Conservation (phyloP, 2,329 filamentous ascomycete genomes). For the Dendrostoma leiphaemia region DNA sequence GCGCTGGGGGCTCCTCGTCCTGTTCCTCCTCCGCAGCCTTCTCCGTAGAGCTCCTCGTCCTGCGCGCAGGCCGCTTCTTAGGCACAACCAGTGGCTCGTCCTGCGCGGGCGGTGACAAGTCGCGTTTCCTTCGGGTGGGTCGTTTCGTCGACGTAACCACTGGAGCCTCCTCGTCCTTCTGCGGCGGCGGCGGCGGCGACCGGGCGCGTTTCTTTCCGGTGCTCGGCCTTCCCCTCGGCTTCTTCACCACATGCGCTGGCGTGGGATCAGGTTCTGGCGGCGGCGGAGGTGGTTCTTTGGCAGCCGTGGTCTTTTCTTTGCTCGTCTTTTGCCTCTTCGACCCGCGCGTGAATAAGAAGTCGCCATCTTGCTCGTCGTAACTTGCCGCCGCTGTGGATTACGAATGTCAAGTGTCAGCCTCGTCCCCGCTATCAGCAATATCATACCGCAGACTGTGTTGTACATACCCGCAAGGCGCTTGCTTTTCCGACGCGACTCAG, state of each 20-base stretch:
- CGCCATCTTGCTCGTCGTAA: constrained; percentile 74
- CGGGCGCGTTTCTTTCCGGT: constrained; percentile 31
- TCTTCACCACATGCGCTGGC: constrained; percentile 42
- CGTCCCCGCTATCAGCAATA: background rate
- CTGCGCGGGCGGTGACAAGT: constrained; percentile 34
- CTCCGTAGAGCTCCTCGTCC: constrained; percentile 42
- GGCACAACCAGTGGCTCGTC: constrained; percentile 35
- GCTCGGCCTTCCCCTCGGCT: constrained; percentile 34
- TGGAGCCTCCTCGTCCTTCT: constrained; percentile 17
- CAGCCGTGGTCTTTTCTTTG: constrained; percentile 32
- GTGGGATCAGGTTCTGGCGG: constrained; percentile 39
- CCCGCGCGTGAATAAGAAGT: constrained; percentile 71
- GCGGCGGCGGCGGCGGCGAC: constrained; percentile 23
- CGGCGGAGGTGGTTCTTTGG: constrained; percentile 24
- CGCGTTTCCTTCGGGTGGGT: constrained; percentile 38
- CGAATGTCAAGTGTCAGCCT: background rate
- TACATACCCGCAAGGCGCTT: constrained; percentile 60
- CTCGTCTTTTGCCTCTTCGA: constrained; percentile 63
- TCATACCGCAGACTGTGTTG: background rate
- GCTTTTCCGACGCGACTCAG: constrained; percentile 56
- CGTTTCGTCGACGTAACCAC: constrained; percentile 23
- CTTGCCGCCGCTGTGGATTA: constrained; percentile 29
- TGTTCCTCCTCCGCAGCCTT: constrained; percentile 30
- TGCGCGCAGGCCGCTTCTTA: constrained; percentile 39
- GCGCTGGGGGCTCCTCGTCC: constrained; percentile 16